These are phyloP conservation scores for Blastobotrys americana DNA, from an alignment of 805 yeast species.

Conservation along the genomic window DNA sequence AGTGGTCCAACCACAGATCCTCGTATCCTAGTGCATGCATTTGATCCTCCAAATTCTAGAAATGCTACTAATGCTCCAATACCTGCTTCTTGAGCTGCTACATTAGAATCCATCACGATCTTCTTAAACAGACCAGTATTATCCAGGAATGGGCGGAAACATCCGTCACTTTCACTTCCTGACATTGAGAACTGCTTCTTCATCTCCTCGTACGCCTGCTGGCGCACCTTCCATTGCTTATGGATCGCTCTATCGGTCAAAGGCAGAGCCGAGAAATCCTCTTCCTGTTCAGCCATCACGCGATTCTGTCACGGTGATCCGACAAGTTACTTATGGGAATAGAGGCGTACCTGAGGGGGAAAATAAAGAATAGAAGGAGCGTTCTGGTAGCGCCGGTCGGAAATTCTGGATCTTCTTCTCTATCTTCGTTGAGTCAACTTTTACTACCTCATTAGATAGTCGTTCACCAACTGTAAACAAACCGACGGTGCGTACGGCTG, in stretches of 20 bases:
- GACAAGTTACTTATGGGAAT: too few species aligned
- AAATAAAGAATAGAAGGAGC: too few species aligned
- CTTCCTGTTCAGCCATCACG: constrained; percentile 11
- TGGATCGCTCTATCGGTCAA: constrained; percentile 59
- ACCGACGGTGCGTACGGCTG: too few species aligned
- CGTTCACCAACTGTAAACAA: too few species aligned
- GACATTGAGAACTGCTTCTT: constrained; percentile 45
- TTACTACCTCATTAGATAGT: too few species aligned
- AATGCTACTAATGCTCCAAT: constrained; percentile 47
- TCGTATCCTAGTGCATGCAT: constrained; percentile 32
- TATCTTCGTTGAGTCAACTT: too few species aligned
- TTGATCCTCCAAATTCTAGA: constrained; percentile 49
- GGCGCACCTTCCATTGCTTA: constrained; percentile 81
- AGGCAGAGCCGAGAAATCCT: constrained; percentile 39
- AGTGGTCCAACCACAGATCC: constrained; percentile 31
- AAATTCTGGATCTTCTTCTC: too few species aligned
- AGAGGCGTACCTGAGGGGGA: too few species aligned
- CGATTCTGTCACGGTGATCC: not conserved
- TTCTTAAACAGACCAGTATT: constrained; percentile 51
- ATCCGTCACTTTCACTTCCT: constrained; percentile 47
- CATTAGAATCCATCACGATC: constrained; percentile 71
- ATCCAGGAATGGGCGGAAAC: constrained; percentile 44
- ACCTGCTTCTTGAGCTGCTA: constrained; percentile 86
- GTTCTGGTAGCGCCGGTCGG: too few species aligned
- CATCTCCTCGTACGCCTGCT: constrained; percentile 68